These are phyloP conservation scores for Pseudocercospora macadamiae DNA, from an alignment of 2,329 filamentous ascomycete genomes.

Conservation along the genomic window DNA sequence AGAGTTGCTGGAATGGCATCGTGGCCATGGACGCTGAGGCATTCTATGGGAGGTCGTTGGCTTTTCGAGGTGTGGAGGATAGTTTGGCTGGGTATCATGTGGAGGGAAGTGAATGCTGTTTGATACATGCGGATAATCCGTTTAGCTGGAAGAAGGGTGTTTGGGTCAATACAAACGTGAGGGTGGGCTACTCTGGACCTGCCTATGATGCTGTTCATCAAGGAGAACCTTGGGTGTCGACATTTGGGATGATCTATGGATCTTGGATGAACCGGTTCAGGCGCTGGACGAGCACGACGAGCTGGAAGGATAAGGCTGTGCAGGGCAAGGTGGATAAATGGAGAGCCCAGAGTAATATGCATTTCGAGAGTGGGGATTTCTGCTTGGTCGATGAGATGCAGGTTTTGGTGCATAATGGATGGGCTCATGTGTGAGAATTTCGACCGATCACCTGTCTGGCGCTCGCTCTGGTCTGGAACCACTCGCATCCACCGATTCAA, in stretches of 20 bases:
- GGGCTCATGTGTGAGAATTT: slow-evolving; percentile 33
- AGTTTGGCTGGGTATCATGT: slow-evolving; percentile 63
- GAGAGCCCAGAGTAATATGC: slow-evolving; percentile 26
- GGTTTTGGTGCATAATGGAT: slow-evolving; percentile 32
- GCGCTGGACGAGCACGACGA: slow-evolving; percentile 48
- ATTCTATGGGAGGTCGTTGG: slow-evolving; percentile 55
- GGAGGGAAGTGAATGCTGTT: slow-evolving; percentile 78
- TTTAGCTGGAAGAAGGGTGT: slow-evolving; percentile 58
- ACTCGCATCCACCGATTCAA: too few species aligned
- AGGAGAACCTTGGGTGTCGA: slow-evolving; percentile 24
- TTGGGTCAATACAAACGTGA: slow-evolving; percentile 69
- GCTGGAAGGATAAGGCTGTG: slow-evolving; percentile 36
- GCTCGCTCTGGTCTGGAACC: too few species aligned
- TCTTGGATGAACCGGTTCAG: slow-evolving; percentile 62
- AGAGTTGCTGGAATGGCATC: slow-evolving; percentile 67
- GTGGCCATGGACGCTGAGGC: slow-evolving; percentile 57
- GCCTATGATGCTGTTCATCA: slow-evolving; percentile 56
- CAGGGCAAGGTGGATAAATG: slow-evolving; percentile 25
- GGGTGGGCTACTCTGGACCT: slow-evolving; percentile 64
- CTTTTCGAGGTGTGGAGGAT: slow-evolving; percentile 68
- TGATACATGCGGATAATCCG: slow-evolving; percentile 73
- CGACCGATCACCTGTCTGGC: not conserved
- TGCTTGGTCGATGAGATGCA: slow-evolving; percentile 38
- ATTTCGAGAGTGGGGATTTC: slow-evolving; percentile 37
- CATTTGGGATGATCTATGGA: slow-evolving; percentile 54